Percentiles rank a stretch among this genome's conserved stretches.
Conservation (phyloP, 352 stramenopile genomes). For the Pythium sukuiense region DNA sequence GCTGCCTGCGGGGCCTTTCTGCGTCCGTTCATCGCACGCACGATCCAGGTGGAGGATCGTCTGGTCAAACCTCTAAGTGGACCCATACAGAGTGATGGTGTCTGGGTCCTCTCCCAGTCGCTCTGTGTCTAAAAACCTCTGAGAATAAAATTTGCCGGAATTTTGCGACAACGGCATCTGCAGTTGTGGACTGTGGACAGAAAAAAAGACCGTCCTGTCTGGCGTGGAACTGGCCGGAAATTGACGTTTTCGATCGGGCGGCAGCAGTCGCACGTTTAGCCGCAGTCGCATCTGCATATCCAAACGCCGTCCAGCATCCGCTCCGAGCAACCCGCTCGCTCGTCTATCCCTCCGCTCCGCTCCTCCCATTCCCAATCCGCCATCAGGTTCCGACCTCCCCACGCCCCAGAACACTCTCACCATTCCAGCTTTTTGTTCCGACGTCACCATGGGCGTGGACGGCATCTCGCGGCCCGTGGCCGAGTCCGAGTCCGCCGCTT, state of each 20-base stretch:
- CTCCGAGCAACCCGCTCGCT: constrained; percentile 4
- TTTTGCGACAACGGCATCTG: constrained; percentile 10
- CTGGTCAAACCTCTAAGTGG: constrained; percentile 14
- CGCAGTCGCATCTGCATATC: not conserved
- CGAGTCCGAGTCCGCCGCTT: not conserved
- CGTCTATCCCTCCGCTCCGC: constrained; percentile 1
- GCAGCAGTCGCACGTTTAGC: constrained; percentile 1
- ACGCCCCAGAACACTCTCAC: not conserved
- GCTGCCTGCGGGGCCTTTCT: constrained; percentile 26
- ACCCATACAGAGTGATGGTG: constrained; percentile 12
- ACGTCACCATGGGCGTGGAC: constrained; percentile 28
- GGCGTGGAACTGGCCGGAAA: constrained; percentile 26
- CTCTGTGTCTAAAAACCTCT: constrained; percentile 8
- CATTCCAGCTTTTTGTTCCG: constrained; percentile 8
- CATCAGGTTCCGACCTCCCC: not conserved
- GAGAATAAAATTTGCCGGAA: constrained; percentile 15
- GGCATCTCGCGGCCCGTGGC: constrained; percentile 13
- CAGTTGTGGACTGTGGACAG: not conserved
- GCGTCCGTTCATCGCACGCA: constrained; percentile 23
- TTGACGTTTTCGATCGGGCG: constrained; percentile 10
- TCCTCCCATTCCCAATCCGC: not conserved
- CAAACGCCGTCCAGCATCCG: constrained; percentile 8
- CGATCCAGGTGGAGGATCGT: constrained; percentile 9
- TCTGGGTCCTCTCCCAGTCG: not conserved
- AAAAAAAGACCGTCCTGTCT: constrained; percentile 10